A percentile compares a stretch with the other conserved stretches of the same genome.
Evolutionary conservation across 768 basidiomycete species (phyloP).

Genomic region (Lactarius hatsudake): DNA sequence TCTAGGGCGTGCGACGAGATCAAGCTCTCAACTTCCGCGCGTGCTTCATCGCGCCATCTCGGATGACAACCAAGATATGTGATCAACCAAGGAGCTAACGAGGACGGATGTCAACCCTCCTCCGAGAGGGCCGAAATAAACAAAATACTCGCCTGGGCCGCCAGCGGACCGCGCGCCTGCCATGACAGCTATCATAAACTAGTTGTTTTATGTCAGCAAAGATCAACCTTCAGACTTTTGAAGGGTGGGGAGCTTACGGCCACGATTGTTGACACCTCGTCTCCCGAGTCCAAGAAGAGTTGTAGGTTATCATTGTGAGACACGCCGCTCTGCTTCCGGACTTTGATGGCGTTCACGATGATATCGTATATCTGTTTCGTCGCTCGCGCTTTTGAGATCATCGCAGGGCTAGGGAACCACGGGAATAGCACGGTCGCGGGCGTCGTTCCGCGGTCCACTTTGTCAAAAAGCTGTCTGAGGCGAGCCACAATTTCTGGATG

Average conservation of each 20-base stretch:
- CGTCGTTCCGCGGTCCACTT: conserved; percentile 66
- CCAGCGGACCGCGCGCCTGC: conserved; percentile 81
- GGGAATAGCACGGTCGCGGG: conserved; percentile 70
- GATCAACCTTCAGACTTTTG: conserved; percentile 7
- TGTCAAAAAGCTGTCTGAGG: conserved; percentile 64
- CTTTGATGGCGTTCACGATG: conserved; percentile 52
- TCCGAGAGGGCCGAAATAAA: conserved; percentile 13
- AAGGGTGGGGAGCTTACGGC: conserved; percentile 47
- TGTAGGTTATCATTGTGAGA: conserved; percentile 67
- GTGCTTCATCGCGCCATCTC: conserved; percentile 64
- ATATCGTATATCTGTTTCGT: conserved; percentile 79
- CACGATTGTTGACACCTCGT: conserved; percentile 64
- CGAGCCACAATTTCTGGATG: conserved; percentile 58
- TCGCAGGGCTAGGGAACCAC: conserved; percentile 73
- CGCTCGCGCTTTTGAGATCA: conserved; percentile 66
- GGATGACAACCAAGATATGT: conserved; percentile 67
- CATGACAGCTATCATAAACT: conserved; percentile 84
- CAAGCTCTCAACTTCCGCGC: conserved; percentile 55
- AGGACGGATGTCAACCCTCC: conserved; percentile 9
- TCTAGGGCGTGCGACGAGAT: conserved; percentile 32
- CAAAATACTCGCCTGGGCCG: conserved; percentile 50
- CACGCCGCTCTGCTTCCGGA: conserved; percentile 55
- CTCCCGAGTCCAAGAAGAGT: conserved; percentile 66
- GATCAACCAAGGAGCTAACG: conserved; percentile 66
- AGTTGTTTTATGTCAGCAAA: conserved; percentile 27